These are phyloP conservation scores for Cyathus striatus DNA, from an alignment of 768 basidiomycete species.

Conservation along the genomic window DNA sequence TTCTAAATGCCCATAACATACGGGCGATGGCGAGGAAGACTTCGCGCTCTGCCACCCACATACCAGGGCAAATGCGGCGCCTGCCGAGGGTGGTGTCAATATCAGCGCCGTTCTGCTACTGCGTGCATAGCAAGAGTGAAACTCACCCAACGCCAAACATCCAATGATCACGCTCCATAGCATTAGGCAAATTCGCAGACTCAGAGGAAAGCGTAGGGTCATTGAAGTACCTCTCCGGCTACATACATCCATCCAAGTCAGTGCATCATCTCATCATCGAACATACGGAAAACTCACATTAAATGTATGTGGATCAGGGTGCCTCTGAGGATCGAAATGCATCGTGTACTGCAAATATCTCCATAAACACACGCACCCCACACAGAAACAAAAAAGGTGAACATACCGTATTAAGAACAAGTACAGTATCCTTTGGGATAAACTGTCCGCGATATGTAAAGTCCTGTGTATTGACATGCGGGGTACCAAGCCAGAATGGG, in stretches of 20 bases:
- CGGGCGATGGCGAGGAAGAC: constrained; percentile 38
- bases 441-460: constrained; percentile 34
- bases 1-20: constrained; percentile 43
- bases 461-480: constrained; percentile 32
- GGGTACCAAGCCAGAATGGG: constrained; percentile 35
- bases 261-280: not conserved
- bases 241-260: too few relatives aligned
- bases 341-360: constrained; percentile 29
- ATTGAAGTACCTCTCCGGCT: constrained; percentile 41
- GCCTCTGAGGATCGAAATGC: constrained; percentile 28
- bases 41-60: constrained; percentile 40
- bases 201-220: constrained; percentile 33
- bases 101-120: too few relatives aligned
- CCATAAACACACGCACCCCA: too few relatives aligned
- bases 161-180: constrained; percentile 45
- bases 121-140: not conserved
- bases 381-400: too few relatives aligned
- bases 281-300: constrained; percentile 11
- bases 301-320: constrained; percentile 34
- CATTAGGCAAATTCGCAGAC: constrained; percentile 35
- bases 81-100: too few relatives aligned
- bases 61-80: constrained; percentile 38
- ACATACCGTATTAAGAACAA: constrained; percentile 32
- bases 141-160: constrained; percentile 43
- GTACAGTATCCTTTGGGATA: constrained; percentile 33